Conservation (phyloP, 169 alveolate genomes). For the Cryptosporidium muris region DNA sequence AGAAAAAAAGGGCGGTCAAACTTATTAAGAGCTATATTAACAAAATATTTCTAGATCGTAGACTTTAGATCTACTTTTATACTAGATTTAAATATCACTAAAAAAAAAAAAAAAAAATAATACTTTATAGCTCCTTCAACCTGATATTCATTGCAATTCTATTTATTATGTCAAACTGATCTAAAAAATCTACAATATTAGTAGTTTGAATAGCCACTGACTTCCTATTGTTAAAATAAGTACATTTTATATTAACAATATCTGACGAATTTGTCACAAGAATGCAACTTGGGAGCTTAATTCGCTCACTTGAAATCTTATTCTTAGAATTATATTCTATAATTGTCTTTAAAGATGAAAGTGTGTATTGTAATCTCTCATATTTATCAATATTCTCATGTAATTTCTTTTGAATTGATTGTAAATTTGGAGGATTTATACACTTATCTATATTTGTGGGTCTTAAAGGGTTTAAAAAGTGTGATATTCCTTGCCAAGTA, state of each 20-base stretch:
- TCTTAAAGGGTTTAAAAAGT: neutral
- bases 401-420: conserved; percentile 38
- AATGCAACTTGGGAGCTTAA: conserved; percentile 43
- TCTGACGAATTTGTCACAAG: conserved; percentile 52
- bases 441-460: conserved; percentile 20
- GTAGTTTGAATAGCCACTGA: conserved; percentile 58
- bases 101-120: neutral
- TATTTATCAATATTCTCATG: conserved; percentile 53
- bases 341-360: conserved; percentile 43
- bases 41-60: neutral
- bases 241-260: conserved; percentile 46
- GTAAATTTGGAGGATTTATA: conserved; percentile 31
- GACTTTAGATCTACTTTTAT: too few species aligned
- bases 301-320: neutral
- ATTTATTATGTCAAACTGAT: conserved; percentile 52
- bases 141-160: conserved; percentile 63
- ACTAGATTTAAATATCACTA: too few species aligned
- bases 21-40: neutral
- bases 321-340: conserved; percentile 35
- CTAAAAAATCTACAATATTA: conserved; percentile 56
- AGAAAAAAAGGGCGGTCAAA: conserved; percentile 11
- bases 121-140: neutral
- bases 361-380: conserved; percentile 44
- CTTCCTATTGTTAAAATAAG: conserved; percentile 25
- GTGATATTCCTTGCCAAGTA: conserved; percentile 61